Conservation (phyloP, 768 basidiomycete genomes). For the Gymnopilus dilepis region DNA sequence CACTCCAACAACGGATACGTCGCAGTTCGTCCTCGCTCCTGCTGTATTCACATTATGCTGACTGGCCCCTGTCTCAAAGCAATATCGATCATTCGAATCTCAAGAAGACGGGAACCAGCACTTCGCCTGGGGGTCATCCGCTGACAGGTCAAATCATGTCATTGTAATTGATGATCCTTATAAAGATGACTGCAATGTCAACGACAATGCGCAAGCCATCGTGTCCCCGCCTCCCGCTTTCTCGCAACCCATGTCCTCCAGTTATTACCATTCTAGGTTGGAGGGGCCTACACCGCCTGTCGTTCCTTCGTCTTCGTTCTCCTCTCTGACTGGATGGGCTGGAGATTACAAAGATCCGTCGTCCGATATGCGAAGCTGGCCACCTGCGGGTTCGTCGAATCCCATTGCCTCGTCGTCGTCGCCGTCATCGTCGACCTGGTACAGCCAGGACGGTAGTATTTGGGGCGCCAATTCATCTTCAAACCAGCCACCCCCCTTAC, state of each 20-base stretch:
- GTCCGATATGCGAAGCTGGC: conserved; percentile 20
- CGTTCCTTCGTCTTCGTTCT: conserved; percentile 34
- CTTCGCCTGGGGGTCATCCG: conserved; percentile 29
- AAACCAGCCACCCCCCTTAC: conserved; percentile 21
- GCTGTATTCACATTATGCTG: background rate
- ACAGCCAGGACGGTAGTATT: conserved; percentile 13
- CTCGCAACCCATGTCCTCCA: conserved; percentile 20
- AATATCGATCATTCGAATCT: conserved; percentile 25
- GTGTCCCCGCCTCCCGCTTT: conserved; percentile 26
- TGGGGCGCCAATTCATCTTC: conserved; percentile 21
- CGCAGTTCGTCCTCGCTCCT: conserved; percentile 28
- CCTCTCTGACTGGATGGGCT: conserved; percentile 44
- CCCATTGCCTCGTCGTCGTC: conserved; percentile 9
- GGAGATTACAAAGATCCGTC: conserved; percentile 34
- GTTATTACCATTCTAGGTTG: conserved; percentile 24
- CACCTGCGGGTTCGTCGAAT: background rate
- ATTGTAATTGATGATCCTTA: conserved; percentile 34
- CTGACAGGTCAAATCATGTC: conserved; percentile 29
- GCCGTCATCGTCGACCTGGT: conserved; percentile 22
- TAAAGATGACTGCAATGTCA: conserved; percentile 25
- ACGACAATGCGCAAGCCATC: conserved; percentile 15
- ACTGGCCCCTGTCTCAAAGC: conserved; percentile 17
- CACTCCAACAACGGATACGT: conserved; percentile 30
- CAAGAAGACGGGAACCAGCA: conserved; percentile 25
- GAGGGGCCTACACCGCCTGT: conserved; percentile 14